Base-by-base conservation (phyloP, 306 rosid genomes). In the Boehmeria nivea region DNA sequence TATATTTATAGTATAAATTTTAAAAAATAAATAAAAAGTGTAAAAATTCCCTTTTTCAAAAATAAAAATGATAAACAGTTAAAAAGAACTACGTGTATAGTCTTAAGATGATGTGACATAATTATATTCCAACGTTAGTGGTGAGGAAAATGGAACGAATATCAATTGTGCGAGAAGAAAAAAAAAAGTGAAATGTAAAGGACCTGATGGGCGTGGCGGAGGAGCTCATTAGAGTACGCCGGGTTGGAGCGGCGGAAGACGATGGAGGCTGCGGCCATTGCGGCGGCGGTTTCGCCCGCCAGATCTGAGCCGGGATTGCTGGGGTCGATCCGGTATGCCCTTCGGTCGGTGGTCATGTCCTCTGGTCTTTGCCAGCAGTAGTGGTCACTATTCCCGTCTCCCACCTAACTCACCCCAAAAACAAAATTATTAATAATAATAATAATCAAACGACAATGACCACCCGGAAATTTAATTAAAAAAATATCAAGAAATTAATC, bases 281-380 rank as follows among this genome's bases (percentile, higher is more conserved):
- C 99, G 8, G 99, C 99, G 9, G 99, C 96, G 0, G 99, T 85
- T 75, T 93, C 99, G 49, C 96, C 99, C 34, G 96, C 96, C 0
- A 93, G 99, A 83, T 93, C 99, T 59, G 99, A 87, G 45, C 99
- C 99, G 43, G 99, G 99, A 13, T 93, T 93, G 60, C 83, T 87
- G 0, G 94, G 86, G 73, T 89, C 91, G 37, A 93, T 67, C 84
- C 57, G 77, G 80, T 93, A 93, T 27, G 94, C 99, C 1, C 49
- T 87, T 12, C 99, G 93, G 88, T 93, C 94, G 2, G 99, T 93
- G 55, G 89, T 93, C 99, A 93, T 93, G 2, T 93, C 99, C 80
- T 93, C 99, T 4, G 99, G 99, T 49, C 99, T 83, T 68, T 93
- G 99, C 99, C 99, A 93, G 72, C 99, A 93, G 83, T 83, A 78